phyloP scores from a whole-genome alignment of 2,329 filamentous ascomycete genomes.

The Cordyceps tenuipes region DNA sequence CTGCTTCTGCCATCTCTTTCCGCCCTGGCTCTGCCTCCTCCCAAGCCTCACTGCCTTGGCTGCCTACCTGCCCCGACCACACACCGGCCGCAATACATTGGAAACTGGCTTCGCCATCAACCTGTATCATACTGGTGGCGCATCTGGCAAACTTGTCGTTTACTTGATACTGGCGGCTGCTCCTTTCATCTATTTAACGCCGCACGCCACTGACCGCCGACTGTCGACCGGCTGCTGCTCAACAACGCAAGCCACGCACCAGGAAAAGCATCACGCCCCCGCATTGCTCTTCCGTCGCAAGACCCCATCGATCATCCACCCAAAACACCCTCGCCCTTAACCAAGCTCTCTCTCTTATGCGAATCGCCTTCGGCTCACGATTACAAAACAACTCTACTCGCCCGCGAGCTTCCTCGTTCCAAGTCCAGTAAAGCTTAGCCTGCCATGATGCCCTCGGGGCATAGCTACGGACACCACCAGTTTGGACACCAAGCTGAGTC shows the following conservation, averaged over 20 bases:
- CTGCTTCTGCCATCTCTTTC: slow-evolving; percentile 4
- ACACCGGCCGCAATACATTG: too few species aligned
- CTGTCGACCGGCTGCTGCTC: not conserved
- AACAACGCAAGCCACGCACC: not conserved
- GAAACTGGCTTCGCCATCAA: too few species aligned
- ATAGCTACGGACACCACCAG: slow-evolving; percentile 61
- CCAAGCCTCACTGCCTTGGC: not conserved
- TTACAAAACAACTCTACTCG: not conserved
- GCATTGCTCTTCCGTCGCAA: not conserved
- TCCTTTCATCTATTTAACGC: not conserved
- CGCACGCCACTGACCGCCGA: not conserved
- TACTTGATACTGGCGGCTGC: too few species aligned
- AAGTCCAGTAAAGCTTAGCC: not conserved
- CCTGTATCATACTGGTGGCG: too few species aligned
- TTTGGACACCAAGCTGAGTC: slow-evolving; percentile 55
- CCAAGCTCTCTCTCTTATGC: not conserved
- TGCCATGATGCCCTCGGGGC: slow-evolving; percentile 53
- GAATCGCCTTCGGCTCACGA: not conserved
- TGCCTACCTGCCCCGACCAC: not conserved
- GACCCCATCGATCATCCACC: not conserved
- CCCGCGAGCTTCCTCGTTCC: not conserved
- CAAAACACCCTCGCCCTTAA: not conserved
- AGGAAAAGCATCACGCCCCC: not conserved
- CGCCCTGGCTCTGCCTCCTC: not conserved
- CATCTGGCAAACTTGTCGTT: too few species aligned